Percentiles rank a stretch among this genome's conserved stretches.
Evolutionary conservation across 192 early-diverging fungal genomes (phyloP).

Genomic region (Dispira parvispora): DNA sequence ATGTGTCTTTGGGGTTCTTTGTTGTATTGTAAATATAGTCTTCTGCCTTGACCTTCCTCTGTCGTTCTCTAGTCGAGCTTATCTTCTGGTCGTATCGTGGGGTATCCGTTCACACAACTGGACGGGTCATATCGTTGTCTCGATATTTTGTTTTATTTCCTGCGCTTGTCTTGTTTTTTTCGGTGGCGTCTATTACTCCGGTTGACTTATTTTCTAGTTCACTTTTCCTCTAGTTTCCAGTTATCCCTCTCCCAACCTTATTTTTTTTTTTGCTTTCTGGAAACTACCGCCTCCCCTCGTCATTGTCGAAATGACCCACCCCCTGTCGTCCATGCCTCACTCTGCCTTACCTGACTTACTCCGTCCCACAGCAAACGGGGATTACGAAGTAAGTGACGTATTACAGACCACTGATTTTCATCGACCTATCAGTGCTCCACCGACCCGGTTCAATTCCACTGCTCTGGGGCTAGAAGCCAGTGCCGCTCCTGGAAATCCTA

Average conservation of each 20-base stretch:
- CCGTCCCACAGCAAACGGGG: no score
- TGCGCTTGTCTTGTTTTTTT: background rate
- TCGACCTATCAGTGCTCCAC: conserved; percentile 2
- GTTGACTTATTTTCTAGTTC: background rate
- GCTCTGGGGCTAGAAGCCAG: background rate
- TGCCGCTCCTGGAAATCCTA: no score
- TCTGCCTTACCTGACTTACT: background rate
- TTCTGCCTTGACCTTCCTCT: background rate
- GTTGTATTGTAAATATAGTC: no score
- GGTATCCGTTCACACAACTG: background rate
- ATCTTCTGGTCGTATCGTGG: background rate
- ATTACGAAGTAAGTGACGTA: no score
- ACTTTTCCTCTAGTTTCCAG: background rate
- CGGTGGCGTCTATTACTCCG: background rate
- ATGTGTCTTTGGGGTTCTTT: no score
- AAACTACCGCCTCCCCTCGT: background rate
- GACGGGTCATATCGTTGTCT: background rate
- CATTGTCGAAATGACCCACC: background rate
- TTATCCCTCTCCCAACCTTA: background rate
- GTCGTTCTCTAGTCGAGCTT: background rate
- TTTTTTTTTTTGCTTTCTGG: background rate
- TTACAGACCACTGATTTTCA: background rate
- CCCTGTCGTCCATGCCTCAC: background rate
- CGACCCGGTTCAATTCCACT: background rate
- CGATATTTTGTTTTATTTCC: background rate